phyloP scores from a whole-genome alignment of 306 rosid genomes.

The Heteromeles arbutifolia region DNA sequence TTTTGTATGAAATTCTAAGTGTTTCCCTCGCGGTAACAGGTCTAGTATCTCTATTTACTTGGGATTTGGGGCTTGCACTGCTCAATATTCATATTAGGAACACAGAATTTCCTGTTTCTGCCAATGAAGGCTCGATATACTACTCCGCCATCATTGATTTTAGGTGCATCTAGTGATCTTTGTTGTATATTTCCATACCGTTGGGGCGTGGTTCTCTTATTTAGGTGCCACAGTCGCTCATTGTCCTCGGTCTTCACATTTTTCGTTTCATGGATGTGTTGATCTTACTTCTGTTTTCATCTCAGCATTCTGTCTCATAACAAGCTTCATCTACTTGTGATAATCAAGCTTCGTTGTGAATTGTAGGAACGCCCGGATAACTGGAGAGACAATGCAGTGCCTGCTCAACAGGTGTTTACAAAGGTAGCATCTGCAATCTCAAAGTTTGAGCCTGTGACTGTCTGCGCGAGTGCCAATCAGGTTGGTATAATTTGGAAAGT shows the following conservation, averaged over 20 bases:
- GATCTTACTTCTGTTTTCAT: not conserved
- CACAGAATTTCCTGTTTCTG: too few relatives aligned
- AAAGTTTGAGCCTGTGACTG: constrained; percentile 72
- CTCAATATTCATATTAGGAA: too few relatives aligned
- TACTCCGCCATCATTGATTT: not conserved
- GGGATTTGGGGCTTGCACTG: too few relatives aligned
- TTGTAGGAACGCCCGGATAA: constrained; percentile 83
- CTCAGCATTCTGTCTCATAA: not conserved
- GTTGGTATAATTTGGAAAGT: constrained; percentile 24
- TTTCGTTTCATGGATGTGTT: not conserved
- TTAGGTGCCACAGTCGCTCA: not conserved
- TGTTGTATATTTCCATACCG: not conserved
- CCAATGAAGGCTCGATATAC: too few relatives aligned
- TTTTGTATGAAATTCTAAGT: not conserved
- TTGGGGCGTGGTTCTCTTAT: not conserved
- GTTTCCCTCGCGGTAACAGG: too few relatives aligned
- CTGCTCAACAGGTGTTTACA: constrained; percentile 49
- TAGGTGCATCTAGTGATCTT: not conserved
- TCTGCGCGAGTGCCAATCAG: constrained; percentile 63
- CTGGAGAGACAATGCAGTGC: constrained; percentile 72
- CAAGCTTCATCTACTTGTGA: not conserved
- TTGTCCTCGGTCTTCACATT: not conserved
- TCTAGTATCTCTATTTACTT: too few relatives aligned
- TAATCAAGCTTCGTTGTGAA: constrained; percentile 10
- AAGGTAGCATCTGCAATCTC: constrained; percentile 74